phyloP scores from a whole-genome alignment of 2,329 filamentous ascomycete species.

The Xylariales sp. region DNA sequence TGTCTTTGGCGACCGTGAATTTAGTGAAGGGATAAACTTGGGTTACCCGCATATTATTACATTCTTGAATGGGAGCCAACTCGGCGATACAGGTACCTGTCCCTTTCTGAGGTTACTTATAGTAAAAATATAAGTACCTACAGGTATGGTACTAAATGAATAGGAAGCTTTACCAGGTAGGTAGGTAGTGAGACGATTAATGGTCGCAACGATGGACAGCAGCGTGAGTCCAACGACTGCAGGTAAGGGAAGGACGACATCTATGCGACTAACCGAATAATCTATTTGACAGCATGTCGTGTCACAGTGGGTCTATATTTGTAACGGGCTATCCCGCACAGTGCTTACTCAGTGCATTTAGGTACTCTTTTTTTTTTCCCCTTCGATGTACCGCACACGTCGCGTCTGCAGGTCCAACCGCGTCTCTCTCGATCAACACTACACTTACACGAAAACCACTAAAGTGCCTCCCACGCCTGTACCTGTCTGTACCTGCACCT shows the following conservation, averaged over 20 bases:
- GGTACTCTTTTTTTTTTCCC: background rate
- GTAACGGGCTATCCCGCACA: slow-evolving; percentile 33
- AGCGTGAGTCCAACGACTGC: too few relatives aligned
- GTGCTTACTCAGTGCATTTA: slow-evolving; percentile 19
- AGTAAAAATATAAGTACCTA: too few relatives aligned
- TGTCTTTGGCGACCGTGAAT: slow-evolving; percentile 6
- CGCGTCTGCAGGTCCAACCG: slow-evolving; percentile 40
- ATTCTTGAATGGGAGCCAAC: background rate
- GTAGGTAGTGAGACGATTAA: too few relatives aligned
- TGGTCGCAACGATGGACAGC: too few relatives aligned
- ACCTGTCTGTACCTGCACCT: background rate
- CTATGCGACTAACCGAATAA: background rate
- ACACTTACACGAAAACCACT: slow-evolving; percentile 35
- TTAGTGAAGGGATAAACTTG: slow-evolving; percentile 5
- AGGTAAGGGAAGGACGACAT: too few relatives aligned
- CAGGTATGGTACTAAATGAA: too few relatives aligned
- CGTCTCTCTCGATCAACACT: slow-evolving; percentile 39
- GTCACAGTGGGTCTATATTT: slow-evolving; percentile 1
- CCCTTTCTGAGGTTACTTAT: too few relatives aligned
- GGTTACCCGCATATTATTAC: slow-evolving; percentile 23
- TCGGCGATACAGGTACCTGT: background rate
- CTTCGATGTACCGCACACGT: slow-evolving; percentile 28
- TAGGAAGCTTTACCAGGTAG: too few relatives aligned
- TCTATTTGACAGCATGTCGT: background rate
- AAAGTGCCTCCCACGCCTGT: slow-evolving; percentile 30